Base-by-base conservation (phyloP, 2,329 filamentous ascomycete genomes). In the Neurospora crassa region DNA sequence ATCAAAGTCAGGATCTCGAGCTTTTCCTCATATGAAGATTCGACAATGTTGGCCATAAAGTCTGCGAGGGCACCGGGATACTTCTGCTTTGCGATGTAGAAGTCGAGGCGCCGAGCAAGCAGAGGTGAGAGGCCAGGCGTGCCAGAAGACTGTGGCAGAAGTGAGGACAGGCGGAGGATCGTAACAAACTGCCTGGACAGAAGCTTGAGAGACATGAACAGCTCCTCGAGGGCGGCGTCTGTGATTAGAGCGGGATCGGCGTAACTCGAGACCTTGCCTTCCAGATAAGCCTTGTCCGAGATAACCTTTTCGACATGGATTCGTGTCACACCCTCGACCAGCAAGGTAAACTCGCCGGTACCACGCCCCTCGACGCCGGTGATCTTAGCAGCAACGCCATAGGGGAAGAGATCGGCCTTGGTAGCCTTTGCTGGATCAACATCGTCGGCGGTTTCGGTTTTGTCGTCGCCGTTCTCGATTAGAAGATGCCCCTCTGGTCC, bases 31-130 rank as follows among this genome's bases (percentile, higher is more conserved):
- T 96, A 92, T 11, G 89, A 91, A 69, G 92, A 90, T 74, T 97
- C 93, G 2, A 97, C 88, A 34, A 98, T 88, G 78, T 97, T 97
- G 47, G 93, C 91, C 93, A 99, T 97, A 79, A 98, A 98, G 79
- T 99, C 96, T 7, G 96, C 95, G 11, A 99, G 85, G 10, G 89
- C 84, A 2, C 95, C 95, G 1, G 94, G 94, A 75, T 98, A 80
- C 72, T 93, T 90, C 79, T 96, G 96, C 79, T 91, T 90, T 41
- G 90, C 87, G 74, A 99, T 97, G 80, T 93, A 96, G 70, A 94
- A 83, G 78, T 98, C 94, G 63, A 99, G 88, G 69, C 94, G 89
- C 69, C 94, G 89, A 0, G 93, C 93, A 69, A 98, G 86, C n/a
- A 95, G 83, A 0, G 95, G 94, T 3, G 94, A 94, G 18, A 98